Percentiles rank a stretch among this genome's conserved stretches.
These are phyloP conservation scores for Monilinia polystroma DNA, from an alignment of 2,329 filamentous ascomycete species.

Conservation along the genomic window DNA sequence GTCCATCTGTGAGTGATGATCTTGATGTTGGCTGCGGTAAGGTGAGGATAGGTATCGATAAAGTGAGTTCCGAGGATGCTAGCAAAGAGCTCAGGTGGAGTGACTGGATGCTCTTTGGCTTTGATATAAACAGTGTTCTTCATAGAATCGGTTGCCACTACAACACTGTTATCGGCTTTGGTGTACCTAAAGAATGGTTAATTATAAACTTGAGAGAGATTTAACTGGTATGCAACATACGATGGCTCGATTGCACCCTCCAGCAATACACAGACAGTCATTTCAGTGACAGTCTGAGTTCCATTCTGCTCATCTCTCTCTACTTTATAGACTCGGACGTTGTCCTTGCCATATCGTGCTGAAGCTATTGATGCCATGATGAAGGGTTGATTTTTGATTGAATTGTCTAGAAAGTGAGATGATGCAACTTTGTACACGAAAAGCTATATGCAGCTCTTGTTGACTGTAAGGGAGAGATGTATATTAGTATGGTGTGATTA, in stretches of 20 bases:
- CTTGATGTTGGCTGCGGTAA: conserved; percentile 77
- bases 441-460: conserved; percentile 2
- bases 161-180: conserved; percentile 85
- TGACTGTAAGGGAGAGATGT: neutral
- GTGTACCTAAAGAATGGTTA: conserved; percentile 67
- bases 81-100: conserved; percentile 89
- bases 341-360: conserved; percentile 91
- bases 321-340: conserved; percentile 96
- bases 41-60: conserved; percentile 82
- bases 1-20: conserved; percentile 89
- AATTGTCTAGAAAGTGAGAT: neutral
- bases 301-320: conserved; percentile 74
- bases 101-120: conserved; percentile 89
- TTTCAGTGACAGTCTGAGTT: conserved; percentile 84
- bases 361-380: conserved; percentile 57
- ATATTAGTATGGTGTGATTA: conserved; percentile 15
- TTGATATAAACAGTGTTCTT: conserved; percentile 97
- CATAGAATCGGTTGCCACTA: conserved; percentile 96
- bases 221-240: conserved; percentile 48
- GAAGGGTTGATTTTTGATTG: conserved; percentile 12
- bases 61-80: conserved; percentile 85
- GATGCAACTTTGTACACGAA: neutral
- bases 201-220: neutral
- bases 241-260: conserved; percentile 88
- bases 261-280: conserved; percentile 89